Conservation (phyloP, 2,329 filamentous ascomycete species). For the Pseudogymnoascus sp. region DNA sequence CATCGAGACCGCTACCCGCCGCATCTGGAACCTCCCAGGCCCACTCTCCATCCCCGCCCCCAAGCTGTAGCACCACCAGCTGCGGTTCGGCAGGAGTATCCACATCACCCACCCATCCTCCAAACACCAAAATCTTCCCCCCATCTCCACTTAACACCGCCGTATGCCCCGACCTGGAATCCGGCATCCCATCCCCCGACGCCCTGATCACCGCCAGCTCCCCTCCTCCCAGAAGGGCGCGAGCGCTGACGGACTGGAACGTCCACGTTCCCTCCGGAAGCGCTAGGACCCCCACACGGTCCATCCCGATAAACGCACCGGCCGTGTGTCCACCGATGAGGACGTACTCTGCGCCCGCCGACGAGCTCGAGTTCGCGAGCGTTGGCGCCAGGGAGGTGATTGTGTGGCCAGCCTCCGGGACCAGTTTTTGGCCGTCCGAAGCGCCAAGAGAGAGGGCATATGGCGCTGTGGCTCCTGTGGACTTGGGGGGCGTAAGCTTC, state of each 20-base stretch:
- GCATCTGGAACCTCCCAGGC: slow-evolving; percentile 56
- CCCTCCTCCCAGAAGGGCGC: slow-evolving; percentile 27
- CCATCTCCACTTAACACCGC: slow-evolving; percentile 75
- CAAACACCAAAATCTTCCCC: slow-evolving; percentile 66
- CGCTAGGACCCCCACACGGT: slow-evolving; percentile 77
- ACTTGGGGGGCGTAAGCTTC: slow-evolving; percentile 47
- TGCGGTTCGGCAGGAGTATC: slow-evolving; percentile 72
- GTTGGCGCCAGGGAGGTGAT: slow-evolving; percentile 67
- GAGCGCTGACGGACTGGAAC: slow-evolving; percentile 57
- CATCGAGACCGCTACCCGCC: slow-evolving; percentile 32
- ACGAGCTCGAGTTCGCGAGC: slow-evolving; percentile 56
- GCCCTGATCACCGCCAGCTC: slow-evolving; percentile 43
- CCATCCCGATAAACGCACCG: slow-evolving; percentile 87
- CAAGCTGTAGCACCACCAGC: slow-evolving; percentile 67
- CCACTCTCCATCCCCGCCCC: slow-evolving; percentile 62
- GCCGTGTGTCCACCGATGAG: slow-evolving; percentile 79
- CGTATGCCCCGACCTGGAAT: slow-evolving; percentile 83
- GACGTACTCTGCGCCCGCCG: slow-evolving; percentile 63
- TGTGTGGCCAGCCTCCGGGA: slow-evolving; percentile 80
- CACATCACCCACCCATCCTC: slow-evolving; percentile 86
- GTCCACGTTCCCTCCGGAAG: slow-evolving; percentile 82
- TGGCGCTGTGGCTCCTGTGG: slow-evolving; percentile 20
- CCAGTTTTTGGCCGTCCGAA: slow-evolving; percentile 51
- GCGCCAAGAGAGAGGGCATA: slow-evolving; percentile 41
- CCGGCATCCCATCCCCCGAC: slow-evolving; percentile 37